Base-by-base conservation (phyloP, 805 yeast genomes). In the Candida boidinii region DNA sequence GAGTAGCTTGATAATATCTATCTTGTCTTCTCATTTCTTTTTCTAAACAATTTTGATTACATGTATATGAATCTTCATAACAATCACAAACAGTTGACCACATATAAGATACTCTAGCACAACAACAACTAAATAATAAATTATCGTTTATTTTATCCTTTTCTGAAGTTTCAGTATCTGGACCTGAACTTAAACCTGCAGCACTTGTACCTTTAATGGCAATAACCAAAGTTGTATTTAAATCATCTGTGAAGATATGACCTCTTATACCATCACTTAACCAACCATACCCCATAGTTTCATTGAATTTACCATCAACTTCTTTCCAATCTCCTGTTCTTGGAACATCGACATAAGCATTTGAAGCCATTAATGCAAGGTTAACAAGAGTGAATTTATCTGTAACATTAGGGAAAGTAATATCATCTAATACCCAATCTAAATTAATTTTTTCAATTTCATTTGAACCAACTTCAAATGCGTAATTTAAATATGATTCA, bases 51-150 rank as follows among this genome's bases (percentile, higher is more conserved):
- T 70, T 70, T 55, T 86, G 92, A 55, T 87, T 79, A 58, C 98
- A 92, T 0, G 90, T 83, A 54, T 84, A 85, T 0, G 94, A 72
- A 33, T 72, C 74, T 39, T 76, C 73, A 50, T 80, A 90, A 53
- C 98, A 92, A 54, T 87, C 96, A 58, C 98, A 92, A 1, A 87
- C 97, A 0, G 96, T 82, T 7, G 80, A 75, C 98, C 97, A 92
- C 56, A 85, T 58, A 43, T 86, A 87, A 24, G 92, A 74, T 2
- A 90, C 80, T 24, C 96, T 68, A 1, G 95, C 97, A 60, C 98
- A 92, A 54, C 98, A 92, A 55, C 98, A 92, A 9, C 94, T 83
- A 53, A 92, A 92, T 23, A 92, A 58, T 36, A 90, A 51, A 49
- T 92, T 92, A 53, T 92, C 97, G 53, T 90, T 92, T 19, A 68